These are phyloP conservation scores for Penicillium hordei DNA, from an alignment of 2,329 filamentous ascomycete species.

Conservation along the genomic window DNA sequence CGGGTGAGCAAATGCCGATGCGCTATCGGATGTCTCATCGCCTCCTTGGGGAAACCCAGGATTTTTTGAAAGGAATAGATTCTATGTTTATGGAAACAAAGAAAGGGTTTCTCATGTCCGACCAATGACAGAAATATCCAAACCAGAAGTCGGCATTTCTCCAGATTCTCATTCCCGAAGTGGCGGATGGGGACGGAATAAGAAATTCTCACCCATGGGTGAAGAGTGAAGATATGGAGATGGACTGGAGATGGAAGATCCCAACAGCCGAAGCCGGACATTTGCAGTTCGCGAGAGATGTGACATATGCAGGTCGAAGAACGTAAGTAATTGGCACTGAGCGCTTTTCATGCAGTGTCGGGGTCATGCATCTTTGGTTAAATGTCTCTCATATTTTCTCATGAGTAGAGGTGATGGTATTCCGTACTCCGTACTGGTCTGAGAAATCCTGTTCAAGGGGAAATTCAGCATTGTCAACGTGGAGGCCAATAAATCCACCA, in stretches of 20 bases:
- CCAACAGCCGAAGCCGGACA: neutral
- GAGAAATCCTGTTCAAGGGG: neutral
- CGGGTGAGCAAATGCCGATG: neutral
- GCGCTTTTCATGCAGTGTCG: neutral
- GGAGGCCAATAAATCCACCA: conserved; percentile 20
- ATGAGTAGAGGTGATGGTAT: neutral
- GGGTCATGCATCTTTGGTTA: conserved; percentile 2
- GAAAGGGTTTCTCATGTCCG: neutral
- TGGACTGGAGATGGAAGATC: neutral
- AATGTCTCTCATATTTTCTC: neutral
- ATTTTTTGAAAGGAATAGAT: too few relatives aligned
- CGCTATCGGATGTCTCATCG: neutral
- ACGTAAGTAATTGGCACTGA: conserved; percentile 5
- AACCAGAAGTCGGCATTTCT: neutral
- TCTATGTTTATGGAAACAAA: too few relatives aligned
- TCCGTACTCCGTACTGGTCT: neutral
- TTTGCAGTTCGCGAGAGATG: conserved; percentile 1
- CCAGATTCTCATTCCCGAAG: conserved; percentile 4
- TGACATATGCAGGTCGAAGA: conserved; percentile 15
- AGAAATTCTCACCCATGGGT: neutral
- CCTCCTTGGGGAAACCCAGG: neutral
- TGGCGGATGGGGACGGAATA: neutral
- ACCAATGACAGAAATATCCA: neutral
- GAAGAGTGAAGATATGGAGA: neutral
- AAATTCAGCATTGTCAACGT: neutral